Percentiles rank a stretch among this genome's conserved stretches.
Conservation (phyloP, 345 rosid genomes). For the Eucalyptus shirleyi region DNA sequence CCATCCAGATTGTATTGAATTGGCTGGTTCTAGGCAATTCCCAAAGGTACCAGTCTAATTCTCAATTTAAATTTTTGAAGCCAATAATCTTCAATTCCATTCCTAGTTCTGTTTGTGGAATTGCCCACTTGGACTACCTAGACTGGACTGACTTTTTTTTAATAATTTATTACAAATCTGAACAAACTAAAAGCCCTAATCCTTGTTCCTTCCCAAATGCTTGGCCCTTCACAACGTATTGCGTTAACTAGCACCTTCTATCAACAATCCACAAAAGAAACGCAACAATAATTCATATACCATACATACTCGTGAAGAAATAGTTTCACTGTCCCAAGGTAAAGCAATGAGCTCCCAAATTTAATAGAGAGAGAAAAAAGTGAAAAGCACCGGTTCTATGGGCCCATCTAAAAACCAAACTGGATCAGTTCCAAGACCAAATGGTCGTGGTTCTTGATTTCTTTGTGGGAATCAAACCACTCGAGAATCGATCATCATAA, state of each 20-base stretch:
- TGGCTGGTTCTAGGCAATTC: accelerated
- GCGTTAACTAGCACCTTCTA: neutral
- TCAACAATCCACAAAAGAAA: neutral
- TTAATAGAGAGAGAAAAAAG: too few species aligned
- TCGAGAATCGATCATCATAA: too few species aligned
- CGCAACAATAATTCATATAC: neutral
- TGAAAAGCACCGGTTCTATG: accelerated
- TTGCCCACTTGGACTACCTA: accelerated
- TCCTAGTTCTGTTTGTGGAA: accelerated
- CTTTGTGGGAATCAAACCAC: accelerated
- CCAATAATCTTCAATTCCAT: accelerated
- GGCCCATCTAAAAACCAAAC: neutral
- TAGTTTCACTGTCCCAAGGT: accelerated
- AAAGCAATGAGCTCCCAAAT: too few species aligned
- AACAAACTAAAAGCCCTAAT: neutral
- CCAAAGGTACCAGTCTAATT: accelerated
- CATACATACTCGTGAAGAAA: too few species aligned
- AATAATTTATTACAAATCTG: neutral
- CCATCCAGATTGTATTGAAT: accelerated
- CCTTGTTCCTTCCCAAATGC: neutral
- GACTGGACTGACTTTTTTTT: accelerated
- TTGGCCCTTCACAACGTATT: neutral
- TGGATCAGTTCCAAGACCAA: accelerated
- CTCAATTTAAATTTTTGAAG: accelerated
- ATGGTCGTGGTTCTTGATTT: accelerated